Conservation (phyloP, 2,329 filamentous ascomycete species). For the Ophiostoma piceae region DNA sequence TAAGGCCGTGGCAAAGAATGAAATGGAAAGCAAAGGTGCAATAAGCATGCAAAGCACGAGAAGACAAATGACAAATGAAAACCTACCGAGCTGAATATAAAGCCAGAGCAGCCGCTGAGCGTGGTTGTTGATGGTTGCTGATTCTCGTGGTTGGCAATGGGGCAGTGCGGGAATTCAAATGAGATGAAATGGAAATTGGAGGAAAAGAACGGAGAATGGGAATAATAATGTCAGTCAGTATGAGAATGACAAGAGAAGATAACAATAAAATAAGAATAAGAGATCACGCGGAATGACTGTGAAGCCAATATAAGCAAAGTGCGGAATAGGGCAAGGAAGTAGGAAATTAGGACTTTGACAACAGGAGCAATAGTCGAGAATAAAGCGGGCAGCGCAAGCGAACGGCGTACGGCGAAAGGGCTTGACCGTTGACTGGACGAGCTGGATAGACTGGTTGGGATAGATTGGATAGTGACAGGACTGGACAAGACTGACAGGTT, state of each 20-base stretch:
- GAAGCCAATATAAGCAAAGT: slow-evolving; percentile 1
- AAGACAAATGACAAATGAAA: neutral
- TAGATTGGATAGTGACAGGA: neutral
- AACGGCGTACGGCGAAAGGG: neutral
- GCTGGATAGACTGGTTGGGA: neutral
- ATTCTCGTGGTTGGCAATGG: neutral
- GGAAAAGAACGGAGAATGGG: neutral
- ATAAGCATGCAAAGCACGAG: neutral
- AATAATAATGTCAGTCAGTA: neutral
- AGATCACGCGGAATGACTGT: neutral
- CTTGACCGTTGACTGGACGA: neutral
- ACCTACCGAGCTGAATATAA: neutral
- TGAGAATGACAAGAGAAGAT: neutral
- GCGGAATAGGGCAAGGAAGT: neutral
- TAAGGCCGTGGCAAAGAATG: neutral
- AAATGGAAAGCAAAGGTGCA: too few relatives aligned
- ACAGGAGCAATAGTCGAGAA: slow-evolving; percentile 1
- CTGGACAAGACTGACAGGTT: neutral
- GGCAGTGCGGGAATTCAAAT: neutral
- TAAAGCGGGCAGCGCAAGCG: neutral
- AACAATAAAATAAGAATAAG: neutral
- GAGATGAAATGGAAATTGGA: too few relatives aligned
- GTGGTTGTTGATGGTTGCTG: neutral
- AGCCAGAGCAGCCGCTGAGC: neutral
- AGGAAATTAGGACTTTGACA: neutral